These are phyloP conservation scores for Rachicladosporium sp. DNA, from an alignment of 2,329 filamentous ascomycete genomes.

Conservation along the genomic window DNA sequence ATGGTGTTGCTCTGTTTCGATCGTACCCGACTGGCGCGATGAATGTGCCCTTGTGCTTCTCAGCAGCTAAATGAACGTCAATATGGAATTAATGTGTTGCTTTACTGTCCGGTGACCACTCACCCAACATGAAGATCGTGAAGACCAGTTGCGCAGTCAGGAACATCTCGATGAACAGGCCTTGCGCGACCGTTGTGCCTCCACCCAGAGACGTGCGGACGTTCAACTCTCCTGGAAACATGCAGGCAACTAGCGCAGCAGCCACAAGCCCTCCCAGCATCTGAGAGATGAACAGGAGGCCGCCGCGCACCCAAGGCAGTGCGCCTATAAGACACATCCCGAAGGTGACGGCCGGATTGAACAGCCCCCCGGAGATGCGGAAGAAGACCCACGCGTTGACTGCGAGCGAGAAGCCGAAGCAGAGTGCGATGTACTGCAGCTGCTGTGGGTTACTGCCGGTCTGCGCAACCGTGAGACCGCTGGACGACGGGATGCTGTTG, in stretches of 20 bases:
- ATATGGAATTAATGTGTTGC: no score
- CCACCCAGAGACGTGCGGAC: slow-evolving; percentile 23
- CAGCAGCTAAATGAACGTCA: slow-evolving; percentile 29
- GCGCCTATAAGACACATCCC: slow-evolving; percentile 26
- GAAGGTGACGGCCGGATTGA: slow-evolving; percentile 25
- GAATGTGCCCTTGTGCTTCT: slow-evolving; percentile 62
- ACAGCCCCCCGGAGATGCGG: slow-evolving; percentile 21
- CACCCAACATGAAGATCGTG: slow-evolving; percentile 28
- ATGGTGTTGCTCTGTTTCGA: slow-evolving; percentile 2
- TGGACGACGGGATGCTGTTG: slow-evolving; percentile 24
- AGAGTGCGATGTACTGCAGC: slow-evolving; percentile 27
- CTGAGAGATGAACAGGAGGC: slow-evolving; percentile 24
- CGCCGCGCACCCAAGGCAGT: slow-evolving; percentile 22
- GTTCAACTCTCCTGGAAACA: slow-evolving; percentile 27
- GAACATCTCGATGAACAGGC: slow-evolving; percentile 30
- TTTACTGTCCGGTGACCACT: no score
- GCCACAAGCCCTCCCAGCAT: slow-evolving; percentile 27
- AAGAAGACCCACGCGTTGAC: slow-evolving; percentile 30
- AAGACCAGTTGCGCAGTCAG: slow-evolving; percentile 29
- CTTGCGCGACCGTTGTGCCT: slow-evolving; percentile 25
- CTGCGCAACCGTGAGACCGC: slow-evolving; percentile 18
- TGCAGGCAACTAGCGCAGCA: slow-evolving; percentile 21
- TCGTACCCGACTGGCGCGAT: slow-evolving; percentile 49
- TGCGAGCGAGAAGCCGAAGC: slow-evolving; percentile 29
- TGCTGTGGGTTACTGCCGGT: slow-evolving; percentile 24